These are phyloP conservation scores for Fusarium sp. DNA, from an alignment of 2,329 filamentous ascomycete species.

Conservation along the genomic window DNA sequence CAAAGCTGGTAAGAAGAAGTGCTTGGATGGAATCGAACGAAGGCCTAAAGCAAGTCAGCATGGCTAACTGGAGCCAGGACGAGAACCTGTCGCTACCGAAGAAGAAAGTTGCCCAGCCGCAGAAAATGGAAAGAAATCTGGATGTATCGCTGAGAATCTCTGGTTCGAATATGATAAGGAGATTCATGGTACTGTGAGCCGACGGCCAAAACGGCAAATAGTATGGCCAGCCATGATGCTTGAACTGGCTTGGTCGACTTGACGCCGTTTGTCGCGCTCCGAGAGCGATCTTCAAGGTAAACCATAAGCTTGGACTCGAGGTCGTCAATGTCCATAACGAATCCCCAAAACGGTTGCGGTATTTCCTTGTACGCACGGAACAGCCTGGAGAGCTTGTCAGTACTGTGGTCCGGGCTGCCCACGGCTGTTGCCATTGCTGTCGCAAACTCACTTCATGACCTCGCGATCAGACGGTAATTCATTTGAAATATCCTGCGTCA, in stretches of 20 bases:
- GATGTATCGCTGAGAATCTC: conserved; percentile 69
- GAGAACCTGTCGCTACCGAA: conserved; percentile 54
- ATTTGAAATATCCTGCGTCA: conserved; percentile 69
- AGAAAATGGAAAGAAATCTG: conserved; percentile 74
- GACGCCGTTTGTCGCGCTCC: conserved; percentile 59
- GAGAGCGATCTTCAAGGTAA: conserved; percentile 72
- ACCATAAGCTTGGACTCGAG: conserved; percentile 73
- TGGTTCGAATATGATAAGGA: conserved; percentile 69
- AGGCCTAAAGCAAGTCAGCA: conserved; percentile 53
- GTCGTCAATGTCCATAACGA: conserved; percentile 73
- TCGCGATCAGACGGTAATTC: conserved; percentile 73
- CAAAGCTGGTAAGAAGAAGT: conserved; percentile 70
- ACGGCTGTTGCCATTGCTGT: background rate
- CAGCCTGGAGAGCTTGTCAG: conserved; percentile 54
- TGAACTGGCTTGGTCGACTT: conserved; percentile 64
- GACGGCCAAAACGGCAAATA: conserved; percentile 73
- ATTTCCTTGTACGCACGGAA: conserved; percentile 76
- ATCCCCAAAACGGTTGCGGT: conserved; percentile 75
- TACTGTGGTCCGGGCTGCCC: background rate
- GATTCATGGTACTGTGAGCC: conserved; percentile 75
- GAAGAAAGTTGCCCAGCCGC: conserved; percentile 70
- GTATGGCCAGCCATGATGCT: conserved; percentile 73
- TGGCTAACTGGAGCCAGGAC: background rate
- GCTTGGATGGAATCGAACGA: conserved; percentile 75
- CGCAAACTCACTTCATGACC: conserved; percentile 68